Evolutionary conservation across 2,329 filamentous ascomycete genomes (phyloP).

Genomic region (Pseudopyricularia javanii): DNA sequence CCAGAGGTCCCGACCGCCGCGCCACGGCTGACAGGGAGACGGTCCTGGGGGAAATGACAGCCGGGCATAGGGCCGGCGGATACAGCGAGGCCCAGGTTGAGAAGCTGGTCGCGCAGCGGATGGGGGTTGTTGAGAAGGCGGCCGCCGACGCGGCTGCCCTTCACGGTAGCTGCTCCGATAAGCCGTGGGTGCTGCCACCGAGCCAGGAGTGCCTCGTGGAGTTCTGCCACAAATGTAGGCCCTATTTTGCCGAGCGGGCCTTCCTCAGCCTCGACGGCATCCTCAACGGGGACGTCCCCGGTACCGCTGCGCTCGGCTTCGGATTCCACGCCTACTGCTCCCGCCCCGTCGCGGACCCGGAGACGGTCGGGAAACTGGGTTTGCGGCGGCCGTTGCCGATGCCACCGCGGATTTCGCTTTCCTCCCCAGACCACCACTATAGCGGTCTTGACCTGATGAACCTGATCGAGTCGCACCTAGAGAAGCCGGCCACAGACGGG

Average conservation of each 20-base stretch:
- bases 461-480: slow-evolving; percentile 1
- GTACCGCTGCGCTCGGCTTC: slow-evolving; percentile 36
- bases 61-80: slow-evolving; percentile 21
- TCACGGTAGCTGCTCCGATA: not conserved
- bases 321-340: slow-evolving; percentile 32
- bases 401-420: not conserved
- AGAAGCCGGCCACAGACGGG: not conserved
- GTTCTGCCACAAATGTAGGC: slow-evolving; percentile 36
- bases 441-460: slow-evolving; percentile 1
- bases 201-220: slow-evolving; percentile 35
- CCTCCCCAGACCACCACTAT: too few species aligned
- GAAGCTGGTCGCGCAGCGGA: slow-evolving; percentile 34
- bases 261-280: slow-evolving; percentile 38
- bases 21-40: slow-evolving; percentile 23
- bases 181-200: not conserved
- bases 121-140: not conserved
- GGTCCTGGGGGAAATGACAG: slow-evolving; percentile 30
- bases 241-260: slow-evolving; percentile 26
- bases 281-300: slow-evolving; percentile 33
- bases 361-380: slow-evolving; percentile 26
- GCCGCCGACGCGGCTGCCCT: not conserved
- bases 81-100: slow-evolving; percentile 36
- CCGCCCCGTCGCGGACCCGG: slow-evolving; percentile 29
- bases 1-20: slow-evolving; percentile 25
- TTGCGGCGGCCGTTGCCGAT: slow-evolving; percentile 10